Percentiles rank a stretch among this genome's conserved stretches.
Conservation (phyloP, 805 yeast species). For the Candida hispaniensis region DNA sequence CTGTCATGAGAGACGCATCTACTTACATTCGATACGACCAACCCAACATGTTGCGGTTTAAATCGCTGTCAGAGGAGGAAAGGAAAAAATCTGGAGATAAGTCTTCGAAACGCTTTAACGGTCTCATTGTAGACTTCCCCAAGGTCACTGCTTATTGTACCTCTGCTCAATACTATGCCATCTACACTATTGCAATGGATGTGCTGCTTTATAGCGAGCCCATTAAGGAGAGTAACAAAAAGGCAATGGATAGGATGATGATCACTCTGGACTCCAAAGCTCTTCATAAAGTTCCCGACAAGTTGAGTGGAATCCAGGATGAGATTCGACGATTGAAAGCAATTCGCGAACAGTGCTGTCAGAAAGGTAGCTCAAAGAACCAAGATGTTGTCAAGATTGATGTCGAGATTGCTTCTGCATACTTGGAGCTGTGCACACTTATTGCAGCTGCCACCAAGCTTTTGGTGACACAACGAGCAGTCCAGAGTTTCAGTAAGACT, state of each 20-base stretch:
- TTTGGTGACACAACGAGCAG: constrained; percentile 22
- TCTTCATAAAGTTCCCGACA: constrained; percentile 37
- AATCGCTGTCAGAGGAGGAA: constrained; percentile 14
- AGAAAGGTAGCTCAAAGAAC: constrained; percentile 27
- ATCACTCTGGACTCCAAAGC: constrained; percentile 64
- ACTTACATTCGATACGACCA: constrained; percentile 50
- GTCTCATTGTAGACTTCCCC: constrained; percentile 57
- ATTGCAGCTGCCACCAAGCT: constrained; percentile 30
- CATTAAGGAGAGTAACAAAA: constrained; percentile 42
- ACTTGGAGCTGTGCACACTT: constrained; percentile 27
- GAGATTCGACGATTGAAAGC: constrained; percentile 28
- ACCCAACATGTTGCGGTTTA: constrained; percentile 37
- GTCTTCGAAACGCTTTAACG: constrained; percentile 36
- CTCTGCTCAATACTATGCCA: constrained; percentile 58
- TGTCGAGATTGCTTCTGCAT: constrained; percentile 24
- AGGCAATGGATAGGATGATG: constrained; percentile 52
- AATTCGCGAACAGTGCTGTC: constrained; percentile 10
- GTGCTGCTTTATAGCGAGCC: constrained; percentile 70
- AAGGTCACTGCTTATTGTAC: constrained; percentile 56
- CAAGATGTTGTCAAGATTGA: constrained; percentile 25
- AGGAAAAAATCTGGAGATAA: constrained; percentile 19
- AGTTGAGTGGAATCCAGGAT: constrained; percentile 41
- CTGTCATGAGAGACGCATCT: constrained; percentile 55
- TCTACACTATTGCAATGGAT: constrained; percentile 52
- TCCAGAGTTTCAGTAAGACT: constrained; percentile 27